Base-by-base conservation (phyloP, 352 stramenopile genomes). In the Lagenidium giganteum region DNA sequence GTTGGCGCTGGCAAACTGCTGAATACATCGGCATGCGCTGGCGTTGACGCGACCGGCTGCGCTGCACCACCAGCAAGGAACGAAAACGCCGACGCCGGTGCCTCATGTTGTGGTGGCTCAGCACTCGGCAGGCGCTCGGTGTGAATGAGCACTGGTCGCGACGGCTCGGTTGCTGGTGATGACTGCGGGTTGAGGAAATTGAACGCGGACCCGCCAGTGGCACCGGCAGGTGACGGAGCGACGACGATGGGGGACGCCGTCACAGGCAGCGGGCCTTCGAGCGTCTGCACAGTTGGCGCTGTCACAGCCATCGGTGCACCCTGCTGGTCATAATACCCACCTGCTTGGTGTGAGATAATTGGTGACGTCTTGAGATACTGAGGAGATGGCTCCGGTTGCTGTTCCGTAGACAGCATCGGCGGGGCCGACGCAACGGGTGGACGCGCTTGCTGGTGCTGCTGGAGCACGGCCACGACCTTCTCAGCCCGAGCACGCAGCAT, bases 401-500 rank as follows among this genome's bases (percentile, higher is more conserved):
- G n/a, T n/a, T n/a, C n/a, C n/a, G n/a, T n/a, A n/a, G n/a, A n/a
- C n/a, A n/a, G n/a, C n/a, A n/a, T n/a, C n/a, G n/a, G n/a, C n/a
- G n/a, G n/a, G n/a, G n/a, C n/a, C n/a, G n/a, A n/a, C n/a, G n/a
- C n/a, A n/a, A n/a, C n/a, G n/a, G n/a, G n/a, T n/a, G n/a, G n/a
- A n/a, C n/a, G n/a, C n/a, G n/a, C n/a, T n/a, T n/a, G n/a, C n/a
- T n/a, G n/a, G n/a, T n/a, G n/a, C n/a, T n/a, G n/a, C n/a, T n/a
- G n/a, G n/a, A n/a, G n/a, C n/a, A n/a, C n/a, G n/a, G n/a, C n/a
- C n/a, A n/a, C n/a, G 3, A 92, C 68, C 64, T 93, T 93, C 39
- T 93, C 76, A 5, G 81, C 81, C 0, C 81, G 76, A 23, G 70
- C 79, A 22, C 70, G 69, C 24, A 93, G 57, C 41, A 90, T 71